Percentiles rank a stretch among this genome's conserved stretches.
These are phyloP conservation scores for Ophiocordyceps camponoti-rufipedis DNA, from an alignment of 2,329 filamentous ascomycete species.

Conservation along the genomic window DNA sequence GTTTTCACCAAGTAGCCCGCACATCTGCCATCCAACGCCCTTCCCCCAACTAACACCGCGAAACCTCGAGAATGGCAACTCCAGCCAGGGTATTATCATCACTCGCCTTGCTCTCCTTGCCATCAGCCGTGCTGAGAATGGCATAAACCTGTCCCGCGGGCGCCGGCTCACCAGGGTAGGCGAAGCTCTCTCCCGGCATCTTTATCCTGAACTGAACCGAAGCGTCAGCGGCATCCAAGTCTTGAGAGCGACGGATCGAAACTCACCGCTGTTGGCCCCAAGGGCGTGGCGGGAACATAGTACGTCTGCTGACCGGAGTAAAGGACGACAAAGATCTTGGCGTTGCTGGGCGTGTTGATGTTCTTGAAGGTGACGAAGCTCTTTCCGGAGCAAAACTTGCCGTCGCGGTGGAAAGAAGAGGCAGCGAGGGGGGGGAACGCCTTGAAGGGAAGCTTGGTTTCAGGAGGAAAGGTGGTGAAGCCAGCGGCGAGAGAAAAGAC, in stretches of 20 bases:
- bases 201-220: conserved; percentile 4
- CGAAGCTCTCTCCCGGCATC: conserved; percentile 3
- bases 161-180: conserved; percentile 2
- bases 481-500: conserved; percentile 46
- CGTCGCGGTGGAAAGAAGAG: neutral
- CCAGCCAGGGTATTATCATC: conserved; percentile 16
- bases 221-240: neutral
- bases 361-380: conserved; percentile 1
- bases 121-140: conserved; percentile 16
- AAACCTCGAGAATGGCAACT: conserved; percentile 14
- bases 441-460: conserved; percentile 40
- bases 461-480: conserved; percentile 42
- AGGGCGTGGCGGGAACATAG: conserved; percentile 3
- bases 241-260: neutral
- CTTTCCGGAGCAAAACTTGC: conserved; percentile 1
- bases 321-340: conserved; percentile 3
- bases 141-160: conserved; percentile 15
- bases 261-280: conserved; percentile 1
- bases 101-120: conserved; percentile 6
- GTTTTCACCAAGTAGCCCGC: too few species aligned
- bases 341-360: conserved; percentile 1
- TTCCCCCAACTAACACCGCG: neutral
- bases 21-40: neutral
- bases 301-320: conserved; percentile 6
- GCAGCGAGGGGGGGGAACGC: conserved; percentile 27